Conservation (phyloP, 1,284 basidiomycete species). For the Leccinum angustisporum region DNA sequence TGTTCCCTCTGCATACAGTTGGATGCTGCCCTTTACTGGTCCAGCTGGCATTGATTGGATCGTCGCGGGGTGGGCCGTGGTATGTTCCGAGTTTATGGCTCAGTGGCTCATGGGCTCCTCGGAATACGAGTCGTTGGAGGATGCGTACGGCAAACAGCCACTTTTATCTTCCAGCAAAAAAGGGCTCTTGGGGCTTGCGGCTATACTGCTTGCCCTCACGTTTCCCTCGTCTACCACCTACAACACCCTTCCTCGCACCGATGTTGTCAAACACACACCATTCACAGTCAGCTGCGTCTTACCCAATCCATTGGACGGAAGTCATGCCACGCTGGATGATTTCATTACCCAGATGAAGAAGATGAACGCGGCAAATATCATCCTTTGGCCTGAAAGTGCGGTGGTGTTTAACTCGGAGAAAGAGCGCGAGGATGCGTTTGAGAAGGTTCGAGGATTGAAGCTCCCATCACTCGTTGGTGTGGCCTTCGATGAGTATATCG, state of each 20-base stretch:
- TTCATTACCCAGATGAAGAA: slow-evolving; percentile 56
- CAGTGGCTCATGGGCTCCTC: slow-evolving; percentile 51
- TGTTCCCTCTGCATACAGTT: slow-evolving; percentile 53
- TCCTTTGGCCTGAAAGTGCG: slow-evolving; percentile 80
- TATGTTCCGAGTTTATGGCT: slow-evolving; percentile 54
- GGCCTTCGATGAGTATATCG: slow-evolving; percentile 60
- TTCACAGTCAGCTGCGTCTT: slow-evolving; percentile 65
- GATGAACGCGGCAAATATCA: slow-evolving; percentile 51
- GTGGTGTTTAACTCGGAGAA: slow-evolving; percentile 54
- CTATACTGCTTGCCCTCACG: slow-evolving; percentile 47
- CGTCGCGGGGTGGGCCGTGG: slow-evolving; percentile 65
- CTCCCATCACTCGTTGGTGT: slow-evolving; percentile 52
- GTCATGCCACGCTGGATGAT: slow-evolving; percentile 51
- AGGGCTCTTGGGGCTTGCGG: slow-evolving; percentile 37
- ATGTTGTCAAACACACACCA: slow-evolving; percentile 47
- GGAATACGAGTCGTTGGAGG: slow-evolving; percentile 16
- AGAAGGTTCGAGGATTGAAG: slow-evolving; percentile 35
- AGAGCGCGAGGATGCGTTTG: slow-evolving; percentile 53
- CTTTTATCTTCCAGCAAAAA: slow-evolving; percentile 25
- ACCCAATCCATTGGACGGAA: slow-evolving; percentile 44
- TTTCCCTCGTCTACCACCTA: slow-evolving; percentile 53
- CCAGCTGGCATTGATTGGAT: slow-evolving; percentile 66
- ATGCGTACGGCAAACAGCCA: neutral
- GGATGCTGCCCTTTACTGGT: slow-evolving; percentile 60
- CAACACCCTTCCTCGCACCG: slow-evolving; percentile 44